Conservation (phyloP, 345 rosid genomes). For the Syzygium oleosum region DNA sequence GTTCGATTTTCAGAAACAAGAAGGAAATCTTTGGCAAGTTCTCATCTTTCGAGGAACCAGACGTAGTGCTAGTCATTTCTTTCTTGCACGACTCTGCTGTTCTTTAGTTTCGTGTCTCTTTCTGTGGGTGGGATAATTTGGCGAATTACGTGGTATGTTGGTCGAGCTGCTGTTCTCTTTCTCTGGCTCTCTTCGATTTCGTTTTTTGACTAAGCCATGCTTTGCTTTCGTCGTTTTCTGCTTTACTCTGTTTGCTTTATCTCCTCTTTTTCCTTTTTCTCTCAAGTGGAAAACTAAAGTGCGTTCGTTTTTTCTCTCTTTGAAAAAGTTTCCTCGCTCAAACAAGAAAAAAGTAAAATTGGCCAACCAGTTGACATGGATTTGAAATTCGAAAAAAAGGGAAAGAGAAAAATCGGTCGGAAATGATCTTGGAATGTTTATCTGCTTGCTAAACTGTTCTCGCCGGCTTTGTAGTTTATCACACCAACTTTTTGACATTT, state of each 20-base stretch:
- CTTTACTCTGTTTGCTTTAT: conserved; percentile 32
- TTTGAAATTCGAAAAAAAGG: neutral
- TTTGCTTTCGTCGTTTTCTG: conserved; percentile 33
- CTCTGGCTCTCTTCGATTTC: conserved; percentile 14
- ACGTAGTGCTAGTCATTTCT: neutral
- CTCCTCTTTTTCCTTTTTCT: conserved; percentile 11
- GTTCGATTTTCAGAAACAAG: neutral
- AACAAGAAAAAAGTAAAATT: neutral
- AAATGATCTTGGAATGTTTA: neutral
- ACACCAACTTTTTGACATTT: neutral
- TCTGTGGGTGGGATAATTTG: conserved; percentile 1
- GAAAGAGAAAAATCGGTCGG: neutral
- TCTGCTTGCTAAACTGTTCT: neutral
- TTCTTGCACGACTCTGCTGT: neutral
- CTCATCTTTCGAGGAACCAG: neutral
- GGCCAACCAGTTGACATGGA: neutral
- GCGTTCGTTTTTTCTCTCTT: neutral
- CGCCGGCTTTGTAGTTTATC: neutral
- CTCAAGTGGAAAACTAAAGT: conserved; percentile 26
- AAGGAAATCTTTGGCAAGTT: neutral
- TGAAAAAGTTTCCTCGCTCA: neutral
- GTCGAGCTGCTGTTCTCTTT: conserved; percentile 1
- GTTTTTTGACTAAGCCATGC: conserved; percentile 27
- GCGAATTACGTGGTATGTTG: neutral
- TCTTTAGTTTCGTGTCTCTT: conserved; percentile 12